Conservation (phyloP, 192 early-diverging fungal genomes). For the Coemansia sp. region DNA sequence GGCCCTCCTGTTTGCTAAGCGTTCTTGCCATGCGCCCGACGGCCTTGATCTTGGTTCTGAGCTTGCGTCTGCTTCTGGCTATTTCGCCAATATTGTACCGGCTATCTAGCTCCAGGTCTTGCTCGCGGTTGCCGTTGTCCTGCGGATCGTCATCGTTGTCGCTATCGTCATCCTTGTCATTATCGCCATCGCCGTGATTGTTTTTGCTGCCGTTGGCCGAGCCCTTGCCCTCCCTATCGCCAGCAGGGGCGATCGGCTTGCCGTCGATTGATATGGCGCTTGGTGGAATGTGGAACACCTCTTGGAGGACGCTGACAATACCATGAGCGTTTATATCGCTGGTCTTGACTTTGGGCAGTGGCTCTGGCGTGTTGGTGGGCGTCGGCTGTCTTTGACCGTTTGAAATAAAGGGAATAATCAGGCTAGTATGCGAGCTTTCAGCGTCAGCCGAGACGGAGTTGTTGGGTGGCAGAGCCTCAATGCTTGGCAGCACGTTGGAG, state of each 20-base stretch:
- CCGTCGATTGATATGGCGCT: conserved; percentile 46
- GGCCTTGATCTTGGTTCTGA: conserved; percentile 4
- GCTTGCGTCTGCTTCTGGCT: background rate
- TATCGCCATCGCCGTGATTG: conserved; percentile 12
- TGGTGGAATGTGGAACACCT: conserved; percentile 38
- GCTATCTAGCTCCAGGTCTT: conserved; percentile 12
- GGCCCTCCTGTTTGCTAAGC: background rate
- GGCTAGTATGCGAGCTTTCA: conserved; percentile 8
- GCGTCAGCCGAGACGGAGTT: conserved; percentile 1
- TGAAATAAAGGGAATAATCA: conserved; percentile 42
- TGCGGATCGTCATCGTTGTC: conserved; percentile 7
- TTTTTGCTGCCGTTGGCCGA: background rate
- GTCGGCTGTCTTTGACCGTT: conserved; percentile 19
- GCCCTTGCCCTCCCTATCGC: conserved; percentile 4
- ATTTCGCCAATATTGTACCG: conserved; percentile 6
- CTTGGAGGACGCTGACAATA: conserved; percentile 36
- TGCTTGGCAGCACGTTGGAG: background rate
- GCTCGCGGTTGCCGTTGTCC: conserved; percentile 7
- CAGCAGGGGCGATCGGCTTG: conserved; percentile 11
- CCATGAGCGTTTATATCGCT: conserved; percentile 25
- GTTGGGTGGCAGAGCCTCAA: background rate
- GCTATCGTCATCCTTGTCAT: conserved; percentile 10
- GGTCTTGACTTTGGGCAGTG: background rate
- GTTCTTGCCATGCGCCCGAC: background rate
- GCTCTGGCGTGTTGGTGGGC: conserved; percentile 4